Conservation (phyloP, 164 flowering plant genomes). For the Magnolia changhungtana region DNA sequence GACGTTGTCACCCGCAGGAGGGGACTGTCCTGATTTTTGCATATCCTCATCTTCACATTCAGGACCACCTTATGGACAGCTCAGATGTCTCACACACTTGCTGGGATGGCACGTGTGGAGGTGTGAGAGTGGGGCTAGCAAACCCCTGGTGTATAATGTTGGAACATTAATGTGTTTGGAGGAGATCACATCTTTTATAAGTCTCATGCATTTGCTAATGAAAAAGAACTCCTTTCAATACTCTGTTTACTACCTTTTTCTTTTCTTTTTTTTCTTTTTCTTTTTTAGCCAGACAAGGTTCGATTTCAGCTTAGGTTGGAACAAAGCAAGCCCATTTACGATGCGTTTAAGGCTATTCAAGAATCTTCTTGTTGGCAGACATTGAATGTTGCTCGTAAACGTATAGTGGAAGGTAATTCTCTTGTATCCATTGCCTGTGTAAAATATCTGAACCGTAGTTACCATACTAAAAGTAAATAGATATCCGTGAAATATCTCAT, state of each 20-base stretch:
- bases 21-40: too few relatives aligned
- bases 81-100: too few relatives aligned
- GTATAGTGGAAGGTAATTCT: slow-evolving; percentile 80
- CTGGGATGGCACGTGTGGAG: too few relatives aligned
- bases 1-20: too few relatives aligned
- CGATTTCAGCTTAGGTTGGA: slow-evolving; percentile 75
- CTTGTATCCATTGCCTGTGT: neutral
- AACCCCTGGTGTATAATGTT: too few relatives aligned
- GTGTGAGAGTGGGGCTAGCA: too few relatives aligned
- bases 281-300: slow-evolving; percentile 80
- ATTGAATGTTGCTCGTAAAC: slow-evolving; percentile 70
- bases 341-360: slow-evolving; percentile 80
- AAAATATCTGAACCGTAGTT: neutral
- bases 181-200: too few relatives aligned
- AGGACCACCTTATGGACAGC: too few relatives aligned
- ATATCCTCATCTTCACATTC: too few relatives aligned
- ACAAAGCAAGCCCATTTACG: slow-evolving; percentile 89
- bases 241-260: neutral
- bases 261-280: too few relatives aligned
- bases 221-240: neutral
- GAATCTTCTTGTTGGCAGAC: slow-evolving; percentile 72
- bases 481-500: too few relatives aligned
- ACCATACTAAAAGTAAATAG: neutral
- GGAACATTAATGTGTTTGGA: too few relatives aligned
- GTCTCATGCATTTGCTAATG: neutral